Conservation (phyloP, 176 grass and related monocot species). For the Zizania latifolia region DNA sequence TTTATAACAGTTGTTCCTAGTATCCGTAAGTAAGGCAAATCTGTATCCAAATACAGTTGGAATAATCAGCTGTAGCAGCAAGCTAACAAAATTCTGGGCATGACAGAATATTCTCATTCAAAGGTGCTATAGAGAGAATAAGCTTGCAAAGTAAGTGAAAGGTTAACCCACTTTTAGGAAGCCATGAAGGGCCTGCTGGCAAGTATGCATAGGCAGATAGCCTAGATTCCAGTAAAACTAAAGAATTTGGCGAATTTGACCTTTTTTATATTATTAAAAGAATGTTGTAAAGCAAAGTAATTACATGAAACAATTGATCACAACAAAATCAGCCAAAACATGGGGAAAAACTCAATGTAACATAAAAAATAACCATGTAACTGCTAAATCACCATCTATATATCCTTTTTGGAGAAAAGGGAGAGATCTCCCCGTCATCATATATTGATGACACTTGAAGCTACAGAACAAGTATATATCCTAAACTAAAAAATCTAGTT, state of each 20-base stretch:
- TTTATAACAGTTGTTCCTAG: neutral
- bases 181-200: too few relatives aligned
- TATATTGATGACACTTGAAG: too few relatives aligned
- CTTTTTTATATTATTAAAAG: too few relatives aligned
- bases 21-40: neutral
- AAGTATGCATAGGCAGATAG: neutral
- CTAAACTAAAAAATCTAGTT: constrained; percentile 10
- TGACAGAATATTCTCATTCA: neutral
- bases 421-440: too few relatives aligned
- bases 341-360: neutral
- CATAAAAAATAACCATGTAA: constrained; percentile 1
- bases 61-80: neutral
- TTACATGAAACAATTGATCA: too few relatives aligned
- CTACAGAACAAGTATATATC: neutral
- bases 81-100: neutral
- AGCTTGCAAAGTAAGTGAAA: constrained; percentile 3
- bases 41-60: neutral
- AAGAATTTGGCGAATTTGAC: neutral
- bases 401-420: too few relatives aligned
- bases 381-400: constrained; percentile 2
- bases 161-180: neutral
- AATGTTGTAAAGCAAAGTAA: too few relatives aligned
- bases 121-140: neutral
- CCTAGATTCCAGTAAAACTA: neutral
- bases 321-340: neutral